Percentiles rank a stretch among this genome's conserved stretches.
phyloP scores from a whole-genome alignment of 192 early-diverging fungal genomes.

The Umbelopsis vinacea region DNA sequence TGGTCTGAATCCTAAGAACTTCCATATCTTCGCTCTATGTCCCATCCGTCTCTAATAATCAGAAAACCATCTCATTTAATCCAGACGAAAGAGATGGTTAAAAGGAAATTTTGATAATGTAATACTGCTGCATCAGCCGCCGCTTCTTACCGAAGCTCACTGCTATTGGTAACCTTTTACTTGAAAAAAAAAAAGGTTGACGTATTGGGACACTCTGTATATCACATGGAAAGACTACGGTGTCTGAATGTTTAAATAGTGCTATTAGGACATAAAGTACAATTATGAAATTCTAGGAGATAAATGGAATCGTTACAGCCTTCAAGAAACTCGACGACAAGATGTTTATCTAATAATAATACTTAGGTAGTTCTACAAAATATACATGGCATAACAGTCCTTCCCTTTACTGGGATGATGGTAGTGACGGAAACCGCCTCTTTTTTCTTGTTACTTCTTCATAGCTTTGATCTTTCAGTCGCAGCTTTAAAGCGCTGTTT shows the following conservation, averaged over 20 bases:
- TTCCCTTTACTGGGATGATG: not conserved
- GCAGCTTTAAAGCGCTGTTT: constrained; percentile 1
- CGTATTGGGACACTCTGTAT: no score
- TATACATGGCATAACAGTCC: constrained; percentile 9
- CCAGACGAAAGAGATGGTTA: no score
- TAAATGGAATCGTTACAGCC: constrained; percentile 7
- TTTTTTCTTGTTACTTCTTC: constrained; percentile 6
- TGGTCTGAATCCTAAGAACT: no score
- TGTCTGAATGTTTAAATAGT: not conserved
- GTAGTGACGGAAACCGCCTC: not conserved
- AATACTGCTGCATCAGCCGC: no score
- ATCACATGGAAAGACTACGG: no score
- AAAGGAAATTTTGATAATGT: no score
- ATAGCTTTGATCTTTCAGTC: constrained; percentile 1
- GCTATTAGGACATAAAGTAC: not conserved
- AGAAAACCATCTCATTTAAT: no score
- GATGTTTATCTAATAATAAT: constrained; percentile 7
- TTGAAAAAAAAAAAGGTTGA: no score
- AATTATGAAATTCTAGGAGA: not conserved
- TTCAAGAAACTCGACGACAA: not conserved
- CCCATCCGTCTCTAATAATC: no score
- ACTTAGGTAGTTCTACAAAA: not conserved
- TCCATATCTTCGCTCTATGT: no score
- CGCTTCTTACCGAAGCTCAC: no score
- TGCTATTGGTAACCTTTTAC: no score